Percentiles rank a stretch among this genome's conserved stretches.
These are phyloP conservation scores for Coemansia sp. DNA, from an alignment of 192 early-diverging fungal species.

Conservation along the genomic window DNA sequence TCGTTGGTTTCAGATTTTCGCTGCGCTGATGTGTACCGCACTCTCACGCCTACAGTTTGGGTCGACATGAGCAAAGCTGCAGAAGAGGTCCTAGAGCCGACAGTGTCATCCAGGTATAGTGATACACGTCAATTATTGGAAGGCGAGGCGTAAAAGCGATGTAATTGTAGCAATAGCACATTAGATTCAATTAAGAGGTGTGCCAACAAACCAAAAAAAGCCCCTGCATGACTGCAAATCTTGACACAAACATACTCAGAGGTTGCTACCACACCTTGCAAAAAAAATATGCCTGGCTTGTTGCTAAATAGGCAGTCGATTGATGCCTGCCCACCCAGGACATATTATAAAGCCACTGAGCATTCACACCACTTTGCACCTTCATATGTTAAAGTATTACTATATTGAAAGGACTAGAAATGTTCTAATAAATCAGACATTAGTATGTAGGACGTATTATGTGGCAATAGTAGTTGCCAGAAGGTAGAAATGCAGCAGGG, in stretches of 20 bases:
- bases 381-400: background rate
- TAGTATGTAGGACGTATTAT: conserved; percentile 2
- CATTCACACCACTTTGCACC: background rate
- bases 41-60: background rate
- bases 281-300: background rate
- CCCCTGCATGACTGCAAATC: background rate
- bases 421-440: conserved; percentile 5
- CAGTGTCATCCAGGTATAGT: background rate
- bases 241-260: background rate
- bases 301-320: background rate
- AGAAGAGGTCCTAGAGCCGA: background rate
- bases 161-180: background rate
- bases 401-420: background rate
- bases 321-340: background rate
- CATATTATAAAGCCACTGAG: background rate
- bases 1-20: conserved; percentile 1
- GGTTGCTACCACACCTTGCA: background rate
- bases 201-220: background rate
- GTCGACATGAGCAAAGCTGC: background rate
- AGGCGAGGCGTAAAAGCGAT: background rate
- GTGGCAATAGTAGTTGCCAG: background rate
- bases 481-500: background rate
- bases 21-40: conserved; percentile 4
- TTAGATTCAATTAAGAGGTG: background rate
- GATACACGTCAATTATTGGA: background rate